Conservation (phyloP, 139 green algal species). For the Deuterostichococcus epilithicus region DNA sequence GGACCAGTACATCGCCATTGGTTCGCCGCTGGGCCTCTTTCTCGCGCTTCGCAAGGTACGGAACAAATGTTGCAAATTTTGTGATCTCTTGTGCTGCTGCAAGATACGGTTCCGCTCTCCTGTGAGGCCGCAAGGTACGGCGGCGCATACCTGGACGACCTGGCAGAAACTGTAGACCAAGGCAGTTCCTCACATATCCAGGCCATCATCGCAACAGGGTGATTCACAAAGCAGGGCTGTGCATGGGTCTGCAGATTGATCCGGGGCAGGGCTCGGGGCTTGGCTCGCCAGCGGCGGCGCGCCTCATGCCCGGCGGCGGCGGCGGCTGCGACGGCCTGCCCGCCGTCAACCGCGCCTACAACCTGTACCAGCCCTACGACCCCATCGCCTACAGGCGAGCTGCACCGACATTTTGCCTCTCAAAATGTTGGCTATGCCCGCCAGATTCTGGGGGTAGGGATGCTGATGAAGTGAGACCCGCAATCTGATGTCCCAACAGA, state of each 20-base stretch:
- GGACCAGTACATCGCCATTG: constrained; percentile 57
- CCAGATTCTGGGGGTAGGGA: not conserved
- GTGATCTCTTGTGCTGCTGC: too few species aligned
- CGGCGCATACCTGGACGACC: too few species aligned
- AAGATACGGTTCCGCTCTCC: too few species aligned
- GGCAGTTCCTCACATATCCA: too few species aligned
- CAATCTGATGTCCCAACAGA: not conserved
- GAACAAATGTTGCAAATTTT: too few species aligned
- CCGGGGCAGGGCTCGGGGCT: constrained; percentile 24
- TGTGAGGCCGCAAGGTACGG: too few species aligned
- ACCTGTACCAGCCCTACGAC: constrained; percentile 77
- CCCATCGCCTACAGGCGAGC: constrained; percentile 50
- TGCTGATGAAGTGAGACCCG: not conserved
- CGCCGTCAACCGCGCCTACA: constrained; percentile 47
- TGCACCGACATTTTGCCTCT: not conserved
- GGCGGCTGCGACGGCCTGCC: constrained; percentile 46
- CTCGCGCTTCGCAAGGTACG: constrained; percentile 57
- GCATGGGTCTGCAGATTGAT: constrained; percentile 6
- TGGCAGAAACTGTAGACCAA: too few species aligned
- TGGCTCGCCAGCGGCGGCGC: constrained; percentile 24
- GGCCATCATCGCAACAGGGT: too few species aligned
- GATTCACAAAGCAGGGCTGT: too few species aligned
- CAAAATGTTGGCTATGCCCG: not conserved
- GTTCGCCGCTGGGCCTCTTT: constrained; percentile 71
- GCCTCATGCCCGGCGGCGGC: constrained; percentile 13